Evolutionary conservation across 768 basidiomycete genomes (phyloP).

Genomic region (Boletus barrowsii): DNA sequence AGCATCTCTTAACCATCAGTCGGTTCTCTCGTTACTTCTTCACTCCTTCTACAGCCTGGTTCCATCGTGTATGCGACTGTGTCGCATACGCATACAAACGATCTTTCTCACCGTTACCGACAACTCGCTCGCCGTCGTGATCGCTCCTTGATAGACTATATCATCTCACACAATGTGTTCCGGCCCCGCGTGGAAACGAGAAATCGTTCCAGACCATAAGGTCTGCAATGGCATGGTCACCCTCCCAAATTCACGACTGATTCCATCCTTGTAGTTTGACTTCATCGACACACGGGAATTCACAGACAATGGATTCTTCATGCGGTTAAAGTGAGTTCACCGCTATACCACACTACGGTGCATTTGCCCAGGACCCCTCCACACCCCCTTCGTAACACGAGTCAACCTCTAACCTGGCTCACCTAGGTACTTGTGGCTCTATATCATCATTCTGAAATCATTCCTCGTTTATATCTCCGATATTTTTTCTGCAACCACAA

Average conservation of each 20-base stretch:
- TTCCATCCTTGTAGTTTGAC: constrained; percentile 67
- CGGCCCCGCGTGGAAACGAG: constrained; percentile 92
- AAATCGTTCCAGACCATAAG: constrained; percentile 97
- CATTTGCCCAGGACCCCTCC: neutral
- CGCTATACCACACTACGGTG: neutral
- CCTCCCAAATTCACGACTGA: neutral
- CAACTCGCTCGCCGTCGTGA: constrained; percentile 24
- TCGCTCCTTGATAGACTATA: constrained; percentile 14
- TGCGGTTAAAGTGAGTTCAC: constrained; percentile 73
- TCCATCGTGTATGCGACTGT: constrained; percentile 33
- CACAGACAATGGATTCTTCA: constrained; percentile 79
- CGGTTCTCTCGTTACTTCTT: constrained; percentile 22
- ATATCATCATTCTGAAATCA: constrained; percentile 90
- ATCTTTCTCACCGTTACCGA: constrained; percentile 22
- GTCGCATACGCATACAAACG: constrained; percentile 29
- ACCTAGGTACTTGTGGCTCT: constrained; percentile 85
- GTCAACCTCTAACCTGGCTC: constrained; percentile 10
- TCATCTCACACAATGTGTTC: constrained; percentile 33
- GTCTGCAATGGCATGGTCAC: constrained; percentile 39
- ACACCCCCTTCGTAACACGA: neutral
- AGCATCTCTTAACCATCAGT: neutral
- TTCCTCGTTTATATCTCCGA: constrained; percentile 96
- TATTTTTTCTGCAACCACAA: constrained; percentile 95
- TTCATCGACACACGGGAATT: constrained; percentile 94
- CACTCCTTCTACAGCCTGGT: constrained; percentile 22